These are phyloP conservation scores for Datisca glomerata DNA, from an alignment of 306 rosid genomes.

Conservation along the genomic window DNA sequence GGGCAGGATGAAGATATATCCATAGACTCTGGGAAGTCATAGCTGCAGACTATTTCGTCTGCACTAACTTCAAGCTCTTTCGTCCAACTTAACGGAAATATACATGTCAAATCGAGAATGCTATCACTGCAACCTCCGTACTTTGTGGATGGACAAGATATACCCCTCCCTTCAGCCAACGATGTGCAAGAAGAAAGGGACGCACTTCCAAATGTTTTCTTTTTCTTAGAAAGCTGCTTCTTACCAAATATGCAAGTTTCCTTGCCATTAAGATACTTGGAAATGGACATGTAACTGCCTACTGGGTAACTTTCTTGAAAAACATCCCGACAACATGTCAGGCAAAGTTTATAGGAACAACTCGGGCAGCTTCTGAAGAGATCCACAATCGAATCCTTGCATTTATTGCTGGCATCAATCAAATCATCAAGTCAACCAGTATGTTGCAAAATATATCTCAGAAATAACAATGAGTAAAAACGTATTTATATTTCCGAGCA, in stretches of 20 bases:
- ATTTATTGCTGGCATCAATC: conserved; percentile 60
- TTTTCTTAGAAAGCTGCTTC: conserved; percentile 23
- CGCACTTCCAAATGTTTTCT: conserved; percentile 15
- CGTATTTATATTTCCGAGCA: no score
- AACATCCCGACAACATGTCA: conserved; percentile 52
- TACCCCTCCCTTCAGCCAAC: conserved; percentile 27
- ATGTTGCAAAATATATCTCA: conserved; percentile 18
- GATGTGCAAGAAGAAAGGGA: conserved; percentile 24
- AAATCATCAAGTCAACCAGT: no score
- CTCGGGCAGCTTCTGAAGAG: conserved; percentile 87
- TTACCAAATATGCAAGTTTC: conserved; percentile 21
- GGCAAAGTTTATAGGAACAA: conserved; percentile 80
- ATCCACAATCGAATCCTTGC: conserved; percentile 64
- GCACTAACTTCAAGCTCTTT: conserved; percentile 81
- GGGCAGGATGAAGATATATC: conserved; percentile 60
- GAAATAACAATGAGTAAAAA: conserved; percentile 14
- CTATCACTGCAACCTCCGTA: conserved; percentile 63
- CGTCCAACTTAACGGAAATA: conserved; percentile 58
- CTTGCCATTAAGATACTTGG: conserved; percentile 25
- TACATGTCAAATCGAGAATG: conserved; percentile 68
- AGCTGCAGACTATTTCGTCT: conserved; percentile 97
- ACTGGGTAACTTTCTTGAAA: conserved; percentile 31
- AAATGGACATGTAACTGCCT: conserved; percentile 17
- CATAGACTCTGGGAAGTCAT: conserved; percentile 80
- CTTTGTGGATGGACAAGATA: conserved; percentile 53